These are phyloP conservation scores for Solanum rostratum DNA, from an alignment of 257 asterid genomes.

Conservation along the genomic window DNA sequence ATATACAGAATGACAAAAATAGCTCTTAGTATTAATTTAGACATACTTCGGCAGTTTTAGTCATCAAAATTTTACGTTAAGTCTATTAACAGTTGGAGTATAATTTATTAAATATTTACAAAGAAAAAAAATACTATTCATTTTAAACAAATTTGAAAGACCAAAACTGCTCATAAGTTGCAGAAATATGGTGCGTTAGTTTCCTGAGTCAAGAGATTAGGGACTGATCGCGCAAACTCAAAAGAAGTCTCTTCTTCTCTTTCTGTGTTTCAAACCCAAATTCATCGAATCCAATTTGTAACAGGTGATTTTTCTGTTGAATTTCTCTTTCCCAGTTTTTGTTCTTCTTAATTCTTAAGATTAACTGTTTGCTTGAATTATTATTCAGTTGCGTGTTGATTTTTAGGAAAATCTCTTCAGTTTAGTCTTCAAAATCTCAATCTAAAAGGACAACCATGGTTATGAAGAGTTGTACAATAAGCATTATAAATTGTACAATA, in stretches of 20 bases:
- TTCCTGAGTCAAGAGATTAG: neutral
- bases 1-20: too few relatives aligned
- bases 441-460: too few relatives aligned
- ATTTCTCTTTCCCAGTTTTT: neutral
- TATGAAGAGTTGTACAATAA: too few relatives aligned
- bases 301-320: neutral
- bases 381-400: neutral
- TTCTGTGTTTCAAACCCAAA: neutral
- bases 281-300: neutral
- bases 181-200: neutral
- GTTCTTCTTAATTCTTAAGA: neutral
- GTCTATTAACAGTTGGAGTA: too few relatives aligned
- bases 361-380: neutral
- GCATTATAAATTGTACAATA: too few relatives aligned
- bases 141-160: neutral
- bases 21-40: too few relatives aligned
- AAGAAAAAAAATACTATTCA: neutral
- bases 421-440: neutral
- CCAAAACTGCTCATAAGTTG: neutral
- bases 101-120: neutral
- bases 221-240: neutral
- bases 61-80: too few relatives aligned
- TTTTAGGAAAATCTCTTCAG: neutral
- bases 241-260: neutral
- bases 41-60: too few relatives aligned